Conservation (phyloP, 1,284 basidiomycete species). For the Baeospora myosura region DNA sequence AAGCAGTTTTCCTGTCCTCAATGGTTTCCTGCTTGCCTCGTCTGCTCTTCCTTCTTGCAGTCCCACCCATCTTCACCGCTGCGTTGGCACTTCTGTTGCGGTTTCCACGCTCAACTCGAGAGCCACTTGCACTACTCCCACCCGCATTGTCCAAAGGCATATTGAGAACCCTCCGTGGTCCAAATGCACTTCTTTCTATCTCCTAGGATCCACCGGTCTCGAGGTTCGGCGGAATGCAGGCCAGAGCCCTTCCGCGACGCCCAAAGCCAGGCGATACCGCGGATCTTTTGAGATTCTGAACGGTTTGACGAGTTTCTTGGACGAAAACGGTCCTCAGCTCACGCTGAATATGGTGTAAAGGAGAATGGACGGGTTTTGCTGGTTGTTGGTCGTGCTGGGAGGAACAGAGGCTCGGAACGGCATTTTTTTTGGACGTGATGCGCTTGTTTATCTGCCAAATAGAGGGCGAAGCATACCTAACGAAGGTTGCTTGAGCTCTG, state of each 20-base stretch:
- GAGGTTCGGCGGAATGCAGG: slow-evolving; percentile 6
- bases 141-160: background rate
- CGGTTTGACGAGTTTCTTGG: slow-evolving; percentile 50
- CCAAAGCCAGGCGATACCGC: slow-evolving; percentile 12
- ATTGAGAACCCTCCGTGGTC: background rate
- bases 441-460: slow-evolving; percentile 6
- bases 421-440: slow-evolving; percentile 8
- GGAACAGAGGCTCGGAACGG: background rate
- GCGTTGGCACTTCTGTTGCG: slow-evolving; percentile 17
- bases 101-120: slow-evolving; percentile 10
- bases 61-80: slow-evolving; percentile 31
- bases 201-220: slow-evolving; percentile 12
- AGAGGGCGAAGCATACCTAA: background rate
- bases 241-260: background rate
- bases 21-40: slow-evolving; percentile 8
- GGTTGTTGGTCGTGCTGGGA: slow-evolving; percentile 3
- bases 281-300: slow-evolving; percentile 53
- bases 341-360: slow-evolving; percentile 2
- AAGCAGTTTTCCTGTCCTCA: too few species aligned
- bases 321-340: background rate
- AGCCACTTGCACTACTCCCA: background rate
- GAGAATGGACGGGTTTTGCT: background rate
- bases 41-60: slow-evolving; percentile 16
- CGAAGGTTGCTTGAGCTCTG: background rate
- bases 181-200: background rate